Percentiles rank a stretch among this genome's conserved stretches.
Conservation (phyloP, 805 yeast species). For the Kluyveromyces lactis region DNA sequence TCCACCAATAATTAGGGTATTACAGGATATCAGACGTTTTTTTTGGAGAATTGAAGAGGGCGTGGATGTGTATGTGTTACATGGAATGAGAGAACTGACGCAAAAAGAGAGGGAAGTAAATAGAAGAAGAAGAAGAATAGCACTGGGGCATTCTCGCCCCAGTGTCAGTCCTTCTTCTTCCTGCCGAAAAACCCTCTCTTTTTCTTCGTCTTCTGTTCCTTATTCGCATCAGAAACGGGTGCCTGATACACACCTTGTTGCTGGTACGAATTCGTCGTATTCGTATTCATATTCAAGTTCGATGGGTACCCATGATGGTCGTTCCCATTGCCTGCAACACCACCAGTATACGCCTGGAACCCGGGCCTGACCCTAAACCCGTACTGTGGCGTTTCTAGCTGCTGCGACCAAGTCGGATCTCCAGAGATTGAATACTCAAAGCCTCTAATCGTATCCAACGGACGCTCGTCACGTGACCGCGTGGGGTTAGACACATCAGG, state of each 20-base stretch:
- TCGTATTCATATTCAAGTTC: conserved; percentile 14
- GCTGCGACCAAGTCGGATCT: conserved; percentile 69
- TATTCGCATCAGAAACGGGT: conserved; percentile 31
- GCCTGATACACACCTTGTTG: conserved; percentile 59
- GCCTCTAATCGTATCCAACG: conserved; percentile 87
- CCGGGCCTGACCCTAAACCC: conserved; percentile 84
- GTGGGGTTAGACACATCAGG: conserved; percentile 93
- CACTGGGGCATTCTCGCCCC: neutral
- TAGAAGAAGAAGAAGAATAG: too few relatives aligned
- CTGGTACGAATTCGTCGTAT: conserved; percentile 22
- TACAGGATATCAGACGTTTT: too few relatives aligned
- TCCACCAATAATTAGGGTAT: too few relatives aligned
- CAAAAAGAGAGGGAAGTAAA: too few relatives aligned
- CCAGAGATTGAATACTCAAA: conserved; percentile 87
- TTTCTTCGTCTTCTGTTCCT: conserved; percentile 49
- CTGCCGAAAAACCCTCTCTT: conserved; percentile 77
- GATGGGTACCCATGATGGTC: conserved; percentile 11
- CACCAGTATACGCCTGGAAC: conserved; percentile 40
- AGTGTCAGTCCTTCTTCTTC: conserved; percentile 37
- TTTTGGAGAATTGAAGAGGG: too few relatives aligned
- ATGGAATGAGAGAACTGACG: too few relatives aligned
- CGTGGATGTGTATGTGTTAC: too few relatives aligned
- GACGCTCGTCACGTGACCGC: conserved; percentile 89
- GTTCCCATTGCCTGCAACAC: conserved; percentile 18
- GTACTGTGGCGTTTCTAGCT: conserved; percentile 64